phyloP scores from a whole-genome alignment of 306 rosid genomes.

The Lupinus albus region DNA sequence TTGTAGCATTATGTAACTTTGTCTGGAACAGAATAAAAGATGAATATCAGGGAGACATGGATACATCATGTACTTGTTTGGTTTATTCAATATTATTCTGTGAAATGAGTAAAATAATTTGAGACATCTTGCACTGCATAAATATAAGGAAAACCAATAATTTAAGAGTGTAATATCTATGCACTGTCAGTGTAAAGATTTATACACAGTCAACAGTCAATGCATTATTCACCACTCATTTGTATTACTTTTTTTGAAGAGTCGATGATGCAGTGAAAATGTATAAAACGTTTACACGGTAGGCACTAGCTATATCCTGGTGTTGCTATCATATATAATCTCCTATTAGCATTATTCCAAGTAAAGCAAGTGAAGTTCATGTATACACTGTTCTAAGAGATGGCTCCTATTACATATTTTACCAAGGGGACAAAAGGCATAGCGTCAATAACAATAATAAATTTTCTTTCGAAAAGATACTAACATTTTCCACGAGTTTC shows the following conservation, averaged over 20 bases:
- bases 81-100: constrained; percentile 4
- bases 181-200: too few species aligned
- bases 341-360: too few species aligned
- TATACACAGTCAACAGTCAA: too few species aligned
- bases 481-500: constrained; percentile 84
- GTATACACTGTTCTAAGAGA: too few species aligned
- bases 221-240: too few species aligned
- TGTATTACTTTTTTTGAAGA: too few species aligned
- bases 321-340: too few species aligned
- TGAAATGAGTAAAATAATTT: background rate
- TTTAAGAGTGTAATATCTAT: too few species aligned
- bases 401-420: constrained; percentile 3
- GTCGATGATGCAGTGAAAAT: too few species aligned
- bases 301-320: too few species aligned
- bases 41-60: constrained; percentile 33
- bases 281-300: too few species aligned
- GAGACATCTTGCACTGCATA: constrained; percentile 23
- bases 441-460: constrained; percentile 4
- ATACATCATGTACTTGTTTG: constrained; percentile 11
- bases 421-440: constrained; percentile 21
- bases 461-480: constrained; percentile 43
- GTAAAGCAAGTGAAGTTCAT: too few species aligned
- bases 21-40: constrained; percentile 57
- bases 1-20: constrained; percentile 80
- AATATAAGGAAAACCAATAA: background rate